Evolutionary conservation across 192 early-diverging fungal species (phyloP).

Genomic region (Linnemannia exigua): DNA sequence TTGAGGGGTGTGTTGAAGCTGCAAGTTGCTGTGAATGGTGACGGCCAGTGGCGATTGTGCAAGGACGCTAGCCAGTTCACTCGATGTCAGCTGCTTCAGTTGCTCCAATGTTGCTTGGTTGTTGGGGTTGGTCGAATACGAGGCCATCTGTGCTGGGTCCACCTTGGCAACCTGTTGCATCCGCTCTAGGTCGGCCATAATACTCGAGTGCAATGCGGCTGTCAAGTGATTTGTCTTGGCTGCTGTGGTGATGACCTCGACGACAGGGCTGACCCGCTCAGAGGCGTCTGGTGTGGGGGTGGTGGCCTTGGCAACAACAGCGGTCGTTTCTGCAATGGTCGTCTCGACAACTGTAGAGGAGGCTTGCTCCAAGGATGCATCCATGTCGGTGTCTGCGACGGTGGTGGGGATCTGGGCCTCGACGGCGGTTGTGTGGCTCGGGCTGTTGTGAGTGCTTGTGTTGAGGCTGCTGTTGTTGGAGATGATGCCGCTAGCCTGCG

Average conservation of each 20-base stretch:
- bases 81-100: slow-evolving; percentile 47
- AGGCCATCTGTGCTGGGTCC: slow-evolving; percentile 44
- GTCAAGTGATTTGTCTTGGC: slow-evolving; percentile 36
- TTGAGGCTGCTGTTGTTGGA: slow-evolving; percentile 20
- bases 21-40: slow-evolving; percentile 30
- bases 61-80: slow-evolving; percentile 49
- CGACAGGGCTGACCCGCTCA: slow-evolving; percentile 16
- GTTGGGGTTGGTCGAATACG: slow-evolving; percentile 55
- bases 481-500: slow-evolving; percentile 39
- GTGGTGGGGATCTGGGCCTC: slow-evolving; percentile 21
- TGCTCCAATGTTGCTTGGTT: slow-evolving; percentile 50
- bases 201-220: slow-evolving; percentile 36
- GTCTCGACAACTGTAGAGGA: neutral
- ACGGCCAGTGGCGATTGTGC: slow-evolving; percentile 31
- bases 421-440: slow-evolving; percentile 14
- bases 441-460: slow-evolving; percentile 28
- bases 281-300: neutral
- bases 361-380: neutral
- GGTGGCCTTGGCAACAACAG: neutral
- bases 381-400: neutral
- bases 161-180: slow-evolving; percentile 52
- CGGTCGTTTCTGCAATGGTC: neutral
- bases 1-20: slow-evolving; percentile 20
- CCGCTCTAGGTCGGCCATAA: slow-evolving; percentile 50
- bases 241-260: slow-evolving; percentile 9